phyloP scores from a whole-genome alignment of 2,329 filamentous ascomycete species.

The Ophiostoma himal-ulmi region DNA sequence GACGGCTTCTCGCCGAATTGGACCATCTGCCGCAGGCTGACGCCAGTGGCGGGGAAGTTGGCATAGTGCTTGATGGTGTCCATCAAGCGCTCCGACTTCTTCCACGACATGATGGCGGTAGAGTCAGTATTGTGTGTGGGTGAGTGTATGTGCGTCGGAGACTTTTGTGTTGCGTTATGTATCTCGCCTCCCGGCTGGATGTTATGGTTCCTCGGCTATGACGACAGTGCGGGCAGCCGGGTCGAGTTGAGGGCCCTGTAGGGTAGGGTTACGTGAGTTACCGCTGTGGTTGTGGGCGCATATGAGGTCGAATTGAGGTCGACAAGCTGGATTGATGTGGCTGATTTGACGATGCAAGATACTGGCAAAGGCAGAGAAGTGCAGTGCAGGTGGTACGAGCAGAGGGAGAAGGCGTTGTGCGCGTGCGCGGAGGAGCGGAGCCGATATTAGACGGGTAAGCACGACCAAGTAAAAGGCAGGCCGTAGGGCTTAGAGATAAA shows the following conservation, averaged over 20 bases:
- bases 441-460: constrained; percentile 18
- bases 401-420: constrained; percentile 6
- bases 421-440: constrained; percentile 16
- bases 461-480: constrained; percentile 17
- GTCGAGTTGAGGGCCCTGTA: neutral
- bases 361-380: neutral
- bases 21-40: constrained; percentile 97
- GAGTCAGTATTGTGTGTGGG: neutral
- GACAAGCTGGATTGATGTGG: neutral
- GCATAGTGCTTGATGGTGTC: constrained; percentile 96
- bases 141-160: neutral
- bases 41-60: constrained; percentile 91
- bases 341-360: neutral
- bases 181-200: neutral
- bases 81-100: constrained; percentile 83
- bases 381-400: neutral
- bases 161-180: neutral
- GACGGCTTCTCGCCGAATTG: constrained; percentile 95
- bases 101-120: constrained; percentile 75
- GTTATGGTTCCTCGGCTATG: constrained; percentile 13
- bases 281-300: constrained; percentile 12
- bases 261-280: constrained; percentile 1
- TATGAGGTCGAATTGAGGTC: constrained; percentile 2
- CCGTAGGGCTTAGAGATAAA: neutral
- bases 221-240: constrained; percentile 15